Evolutionary conservation across 2,329 filamentous ascomycete genomes (phyloP).

Genomic region (Diaporthe vaccinii): DNA sequence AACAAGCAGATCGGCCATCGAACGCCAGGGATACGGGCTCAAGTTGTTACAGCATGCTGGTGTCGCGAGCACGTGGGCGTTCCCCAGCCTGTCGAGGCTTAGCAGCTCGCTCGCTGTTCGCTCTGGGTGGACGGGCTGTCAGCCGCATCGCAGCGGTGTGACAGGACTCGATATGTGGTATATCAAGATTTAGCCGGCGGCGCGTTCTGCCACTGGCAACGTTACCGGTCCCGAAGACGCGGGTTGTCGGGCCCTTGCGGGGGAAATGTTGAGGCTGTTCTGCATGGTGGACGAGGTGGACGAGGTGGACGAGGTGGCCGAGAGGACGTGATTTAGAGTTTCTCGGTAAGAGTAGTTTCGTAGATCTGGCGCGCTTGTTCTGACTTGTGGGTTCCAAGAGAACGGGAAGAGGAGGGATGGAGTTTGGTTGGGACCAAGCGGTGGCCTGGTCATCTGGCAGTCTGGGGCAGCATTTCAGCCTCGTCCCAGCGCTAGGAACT

Average conservation of each 20-base stretch:
- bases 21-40: conserved; percentile 1
- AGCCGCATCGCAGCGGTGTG: conserved; percentile 27
- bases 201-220: neutral
- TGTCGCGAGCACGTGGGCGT: conserved; percentile 10
- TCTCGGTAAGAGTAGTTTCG: conserved; percentile 42
- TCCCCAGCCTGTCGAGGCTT: conserved; percentile 21
- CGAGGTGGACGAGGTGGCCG: conserved; percentile 4
- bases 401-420: conserved; percentile 37
- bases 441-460: conserved; percentile 34
- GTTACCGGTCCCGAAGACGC: conserved; percentile 1
- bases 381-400: conserved; percentile 33
- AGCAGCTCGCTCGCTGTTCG: neutral
- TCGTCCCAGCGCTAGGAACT: conserved; percentile 37
- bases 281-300: neutral
- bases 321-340: conserved; percentile 41
- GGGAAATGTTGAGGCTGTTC: neutral
- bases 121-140: neutral
- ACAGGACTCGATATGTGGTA: conserved; percentile 27
- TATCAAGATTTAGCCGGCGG: conserved; percentile 13
- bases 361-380: conserved; percentile 41
- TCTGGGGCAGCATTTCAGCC: conserved; percentile 36
- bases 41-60: neutral
- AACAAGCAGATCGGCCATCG: conserved; percentile 4
- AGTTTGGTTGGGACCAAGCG: conserved; percentile 39
- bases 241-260: conserved; percentile 22